Percentiles rank a stretch among this genome's conserved stretches.
Conservation (phyloP, 768 basidiomycete species). For the Leccinum imitatum region DNA sequence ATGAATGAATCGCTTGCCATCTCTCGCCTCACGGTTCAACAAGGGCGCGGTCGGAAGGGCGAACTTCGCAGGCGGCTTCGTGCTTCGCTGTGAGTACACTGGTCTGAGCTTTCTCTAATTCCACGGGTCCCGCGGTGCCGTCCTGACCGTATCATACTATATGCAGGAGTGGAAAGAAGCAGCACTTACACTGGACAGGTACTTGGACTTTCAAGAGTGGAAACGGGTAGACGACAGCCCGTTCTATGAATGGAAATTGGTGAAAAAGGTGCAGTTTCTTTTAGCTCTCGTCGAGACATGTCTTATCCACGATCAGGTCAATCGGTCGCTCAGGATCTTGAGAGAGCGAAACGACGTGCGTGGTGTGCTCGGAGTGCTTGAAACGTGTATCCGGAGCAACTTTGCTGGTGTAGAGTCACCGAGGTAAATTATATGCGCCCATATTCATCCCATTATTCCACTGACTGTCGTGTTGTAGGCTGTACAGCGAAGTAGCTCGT, state of each 20-base stretch:
- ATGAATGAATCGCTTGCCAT: neutral
- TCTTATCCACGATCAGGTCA: conserved; percentile 49
- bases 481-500: conserved; percentile 77
- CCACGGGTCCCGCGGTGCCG: neutral
- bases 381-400: conserved; percentile 87
- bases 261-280: conserved; percentile 57
- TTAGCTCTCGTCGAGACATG: neutral
- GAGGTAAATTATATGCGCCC: conserved; percentile 42
- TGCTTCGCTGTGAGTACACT: conserved; percentile 57
- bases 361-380: conserved; percentile 85
- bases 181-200: conserved; percentile 75
- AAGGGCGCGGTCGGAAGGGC: conserved; percentile 87
- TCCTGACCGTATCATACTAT: neutral
- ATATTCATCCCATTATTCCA: neutral
- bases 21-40: neutral
- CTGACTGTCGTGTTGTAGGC: conserved; percentile 39
- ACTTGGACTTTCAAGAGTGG: conserved; percentile 88
- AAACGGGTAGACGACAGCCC: conserved; percentile 84
- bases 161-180: conserved; percentile 83
- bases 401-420: conserved; percentile 92
- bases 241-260: conserved; percentile 90
- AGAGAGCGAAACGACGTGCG: conserved; percentile 79
- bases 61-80: conserved; percentile 72
- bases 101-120: neutral
- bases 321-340: conserved; percentile 66